Evolutionary conservation across 2,329 filamentous ascomycete genomes (phyloP).

Genomic region (Penicillium sp.): DNA sequence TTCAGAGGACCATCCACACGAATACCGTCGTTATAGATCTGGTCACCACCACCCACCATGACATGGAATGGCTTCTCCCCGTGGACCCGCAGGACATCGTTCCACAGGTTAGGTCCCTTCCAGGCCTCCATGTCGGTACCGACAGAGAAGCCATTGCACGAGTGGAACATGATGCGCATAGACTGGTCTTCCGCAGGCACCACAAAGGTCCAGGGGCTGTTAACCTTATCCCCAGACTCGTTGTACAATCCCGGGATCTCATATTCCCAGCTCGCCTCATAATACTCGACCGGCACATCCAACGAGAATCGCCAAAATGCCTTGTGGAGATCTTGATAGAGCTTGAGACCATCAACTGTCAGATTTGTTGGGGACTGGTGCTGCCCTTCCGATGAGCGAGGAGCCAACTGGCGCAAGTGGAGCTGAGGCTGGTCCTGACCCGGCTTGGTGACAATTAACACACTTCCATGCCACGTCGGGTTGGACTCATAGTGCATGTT

Average conservation of each 20-base stretch:
- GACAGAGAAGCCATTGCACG: conserved; percentile 67
- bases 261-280: conserved; percentile 79
- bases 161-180: conserved; percentile 70
- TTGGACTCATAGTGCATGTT: conserved; percentile 41
- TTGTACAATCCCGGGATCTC: conserved; percentile 66
- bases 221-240: conserved; percentile 56
- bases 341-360: conserved; percentile 49
- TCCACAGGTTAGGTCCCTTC: conserved; percentile 63
- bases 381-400: conserved; percentile 28
- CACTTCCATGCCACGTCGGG: conserved; percentile 74
- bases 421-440: conserved; percentile 64
- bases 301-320: conserved; percentile 61
- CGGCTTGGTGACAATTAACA: conserved; percentile 76
- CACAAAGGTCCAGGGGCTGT: conserved; percentile 53
- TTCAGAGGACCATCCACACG: conserved; percentile 78
- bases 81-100: conserved; percentile 63
- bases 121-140: conserved; percentile 64
- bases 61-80: conserved; percentile 61
- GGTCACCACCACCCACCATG: conserved; percentile 88
- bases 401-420: conserved; percentile 41
- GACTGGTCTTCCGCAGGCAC: conserved; percentile 61
- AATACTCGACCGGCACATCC: conserved; percentile 65
- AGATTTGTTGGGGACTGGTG: conserved; percentile 18
- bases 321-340: conserved; percentile 60
- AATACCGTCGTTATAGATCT: conserved; percentile 76